Conservation (phyloP, 2,329 filamentous ascomycete species). For the Penicillium sp. region DNA sequence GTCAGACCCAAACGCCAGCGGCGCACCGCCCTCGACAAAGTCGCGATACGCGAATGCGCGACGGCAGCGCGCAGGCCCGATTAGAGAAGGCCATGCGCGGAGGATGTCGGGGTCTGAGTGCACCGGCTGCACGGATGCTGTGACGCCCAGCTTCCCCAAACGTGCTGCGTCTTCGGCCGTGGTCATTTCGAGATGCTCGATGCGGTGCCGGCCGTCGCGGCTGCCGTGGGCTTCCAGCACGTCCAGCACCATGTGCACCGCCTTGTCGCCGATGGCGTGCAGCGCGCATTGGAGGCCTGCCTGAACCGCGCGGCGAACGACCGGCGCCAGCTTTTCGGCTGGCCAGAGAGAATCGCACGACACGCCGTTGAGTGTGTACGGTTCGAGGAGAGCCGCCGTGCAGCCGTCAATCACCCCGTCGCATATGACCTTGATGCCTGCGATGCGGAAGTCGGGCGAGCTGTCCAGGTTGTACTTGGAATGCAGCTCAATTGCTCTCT, state of each 20-base stretch:
- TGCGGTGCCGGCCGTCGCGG: conserved; percentile 44
- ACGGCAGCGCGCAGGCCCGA: conserved; percentile 43
- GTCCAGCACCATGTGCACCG: conserved; percentile 45
- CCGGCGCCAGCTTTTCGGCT: conserved; percentile 36
- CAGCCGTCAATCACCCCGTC: conserved; percentile 52
- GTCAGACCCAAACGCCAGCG: conserved; percentile 47
- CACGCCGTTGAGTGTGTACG: conserved; percentile 40
- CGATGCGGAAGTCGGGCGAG: conserved; percentile 42
- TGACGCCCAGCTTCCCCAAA: conserved; percentile 46
- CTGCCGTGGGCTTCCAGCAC: conserved; percentile 38
- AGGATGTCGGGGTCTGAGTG: conserved; percentile 44
- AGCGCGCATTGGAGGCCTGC: conserved; percentile 48
- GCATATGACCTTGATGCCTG: conserved; percentile 49
- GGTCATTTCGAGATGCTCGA: conserved; percentile 51
- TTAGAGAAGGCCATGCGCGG: conserved; percentile 44
- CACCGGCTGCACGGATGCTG: conserved; percentile 37
- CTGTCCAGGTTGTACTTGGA: conserved; percentile 36
- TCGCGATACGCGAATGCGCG: conserved; percentile 51
- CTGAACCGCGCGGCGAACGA: conserved; percentile 41
- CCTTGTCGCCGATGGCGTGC: conserved; percentile 50
- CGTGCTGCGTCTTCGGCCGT: conserved; percentile 45
- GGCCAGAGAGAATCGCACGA: conserved; percentile 48
- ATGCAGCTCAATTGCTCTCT: conserved; percentile 42
- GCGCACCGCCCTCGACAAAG: conserved; percentile 44
- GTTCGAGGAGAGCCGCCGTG: conserved; percentile 46